phyloP scores from a whole-genome alignment of 768 basidiomycete genomes.

The Suillus luteus region DNA sequence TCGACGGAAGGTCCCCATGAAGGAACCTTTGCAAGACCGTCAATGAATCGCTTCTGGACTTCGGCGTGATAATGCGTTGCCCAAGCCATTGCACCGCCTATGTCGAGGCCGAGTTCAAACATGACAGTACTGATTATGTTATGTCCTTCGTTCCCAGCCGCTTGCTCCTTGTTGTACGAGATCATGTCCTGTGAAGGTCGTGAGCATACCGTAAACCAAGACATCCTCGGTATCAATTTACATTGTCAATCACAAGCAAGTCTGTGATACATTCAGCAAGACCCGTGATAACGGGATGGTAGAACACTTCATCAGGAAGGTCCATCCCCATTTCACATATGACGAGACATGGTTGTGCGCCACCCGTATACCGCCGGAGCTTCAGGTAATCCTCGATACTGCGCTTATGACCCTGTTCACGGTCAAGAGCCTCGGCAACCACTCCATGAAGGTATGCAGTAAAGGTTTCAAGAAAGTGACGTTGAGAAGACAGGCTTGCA shows the following conservation, averaged over 20 bases:
- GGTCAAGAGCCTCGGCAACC: slow-evolving; percentile 10
- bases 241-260: slow-evolving; percentile 29
- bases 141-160: slow-evolving; percentile 33
- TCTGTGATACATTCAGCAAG: slow-evolving; percentile 18
- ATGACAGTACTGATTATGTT: slow-evolving; percentile 39
- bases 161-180: slow-evolving; percentile 40
- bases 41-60: slow-evolving; percentile 22
- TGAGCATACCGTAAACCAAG: neutral
- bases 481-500: slow-evolving; percentile 10
- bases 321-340: slow-evolving; percentile 33
- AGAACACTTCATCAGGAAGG: slow-evolving; percentile 36
- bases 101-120: slow-evolving; percentile 25
- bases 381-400: slow-evolving; percentile 34
- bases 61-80: slow-evolving; percentile 17
- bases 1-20: slow-evolving; percentile 32
- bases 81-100: slow-evolving; percentile 34
- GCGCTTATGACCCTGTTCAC: slow-evolving; percentile 20
- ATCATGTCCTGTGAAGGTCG: slow-evolving; percentile 32
- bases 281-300: slow-evolving; percentile 24
- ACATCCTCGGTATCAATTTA: slow-evolving; percentile 10
- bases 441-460: slow-evolving; percentile 6
- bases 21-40: slow-evolving; percentile 25
- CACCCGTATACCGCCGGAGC: slow-evolving; percentile 35
- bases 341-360: slow-evolving; percentile 31
- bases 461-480: slow-evolving; percentile 11